Percentiles rank a stretch among this genome's conserved stretches.
phyloP scores from a whole-genome alignment of 1,284 basidiomycete species.

The Irpex lacteus region DNA sequence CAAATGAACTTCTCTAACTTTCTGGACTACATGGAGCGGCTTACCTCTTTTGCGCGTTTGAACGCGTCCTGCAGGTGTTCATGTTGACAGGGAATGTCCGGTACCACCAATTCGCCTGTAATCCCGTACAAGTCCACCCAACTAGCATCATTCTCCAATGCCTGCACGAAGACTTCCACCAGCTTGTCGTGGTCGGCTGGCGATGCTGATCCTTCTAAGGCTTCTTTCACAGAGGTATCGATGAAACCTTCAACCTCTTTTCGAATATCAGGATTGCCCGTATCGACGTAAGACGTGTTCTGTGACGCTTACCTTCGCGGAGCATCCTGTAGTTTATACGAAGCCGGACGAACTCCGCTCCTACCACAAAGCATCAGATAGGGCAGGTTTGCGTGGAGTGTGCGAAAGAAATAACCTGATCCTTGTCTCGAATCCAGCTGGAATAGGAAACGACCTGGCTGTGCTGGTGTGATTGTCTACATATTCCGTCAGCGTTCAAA shows the following conservation, averaged over 20 bases:
- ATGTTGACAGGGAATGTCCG: conserved; percentile 32
- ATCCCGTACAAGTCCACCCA: conserved; percentile 70
- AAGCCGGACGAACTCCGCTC: conserved; percentile 64
- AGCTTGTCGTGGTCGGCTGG: conserved; percentile 37
- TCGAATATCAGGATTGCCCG: background rate
- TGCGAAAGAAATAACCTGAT: conserved; percentile 46
- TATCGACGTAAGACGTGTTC: background rate
- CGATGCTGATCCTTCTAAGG: conserved; percentile 33
- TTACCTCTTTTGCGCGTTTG: conserved; percentile 27
- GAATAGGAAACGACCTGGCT: conserved; percentile 73
- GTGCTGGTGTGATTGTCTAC: conserved; percentile 68
- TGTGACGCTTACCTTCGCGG: conserved; percentile 56
- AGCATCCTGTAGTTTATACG: conserved; percentile 69
- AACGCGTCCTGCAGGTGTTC: conserved; percentile 28
- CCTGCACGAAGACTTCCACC: conserved; percentile 49
- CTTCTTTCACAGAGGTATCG: conserved; percentile 42
- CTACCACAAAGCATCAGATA: conserved; percentile 21
- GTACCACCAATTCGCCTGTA: conserved; percentile 65
- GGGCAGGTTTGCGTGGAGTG: background rate
- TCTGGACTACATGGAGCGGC: conserved; percentile 3
- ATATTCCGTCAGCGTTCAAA: background rate
- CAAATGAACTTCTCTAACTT: no score
- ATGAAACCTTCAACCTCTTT: conserved; percentile 64
- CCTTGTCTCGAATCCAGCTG: conserved; percentile 59
- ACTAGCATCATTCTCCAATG: conserved; percentile 54